Conservation (phyloP, 345 rosid genomes). For the Populus ilicifolia region DNA sequence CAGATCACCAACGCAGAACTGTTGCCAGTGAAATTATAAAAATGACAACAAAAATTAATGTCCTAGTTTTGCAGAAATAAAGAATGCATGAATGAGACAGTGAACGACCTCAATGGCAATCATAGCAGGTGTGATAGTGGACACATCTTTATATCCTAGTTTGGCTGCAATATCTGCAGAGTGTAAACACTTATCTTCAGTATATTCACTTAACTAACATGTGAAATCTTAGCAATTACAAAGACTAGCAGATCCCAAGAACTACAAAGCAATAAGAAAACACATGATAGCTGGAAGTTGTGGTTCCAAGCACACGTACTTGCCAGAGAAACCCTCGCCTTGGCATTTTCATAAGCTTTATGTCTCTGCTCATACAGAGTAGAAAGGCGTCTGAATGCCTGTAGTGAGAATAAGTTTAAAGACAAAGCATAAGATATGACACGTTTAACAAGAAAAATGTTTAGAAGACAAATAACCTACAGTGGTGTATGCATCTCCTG, state of each 20-base stretch:
- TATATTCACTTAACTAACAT: background rate
- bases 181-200: background rate
- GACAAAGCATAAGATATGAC: background rate
- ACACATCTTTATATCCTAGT: constrained; percentile 59
- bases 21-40: background rate
- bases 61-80: background rate
- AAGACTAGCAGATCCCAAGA: background rate
- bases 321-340: constrained; percentile 77
- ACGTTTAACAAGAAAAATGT: background rate
- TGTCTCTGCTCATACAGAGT: constrained; percentile 66
- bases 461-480: constrained; percentile 22
- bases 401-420: constrained; percentile 7
- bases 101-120: constrained; percentile 75
- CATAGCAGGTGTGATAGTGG: constrained; percentile 54
- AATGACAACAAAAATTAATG: background rate
- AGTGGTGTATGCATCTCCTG: constrained; percentile 78
- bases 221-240: background rate
- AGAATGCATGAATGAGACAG: background rate
- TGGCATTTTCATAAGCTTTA: constrained; percentile 66
- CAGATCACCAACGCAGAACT: background rate
- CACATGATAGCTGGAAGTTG: background rate
- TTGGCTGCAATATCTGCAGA: constrained; percentile 72
- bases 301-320: constrained; percentile 41
- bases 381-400: constrained; percentile 76
- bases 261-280: background rate